Base-by-base conservation (phyloP, 2,329 filamentous ascomycete species). In the Trichothecium roseum region DNA sequence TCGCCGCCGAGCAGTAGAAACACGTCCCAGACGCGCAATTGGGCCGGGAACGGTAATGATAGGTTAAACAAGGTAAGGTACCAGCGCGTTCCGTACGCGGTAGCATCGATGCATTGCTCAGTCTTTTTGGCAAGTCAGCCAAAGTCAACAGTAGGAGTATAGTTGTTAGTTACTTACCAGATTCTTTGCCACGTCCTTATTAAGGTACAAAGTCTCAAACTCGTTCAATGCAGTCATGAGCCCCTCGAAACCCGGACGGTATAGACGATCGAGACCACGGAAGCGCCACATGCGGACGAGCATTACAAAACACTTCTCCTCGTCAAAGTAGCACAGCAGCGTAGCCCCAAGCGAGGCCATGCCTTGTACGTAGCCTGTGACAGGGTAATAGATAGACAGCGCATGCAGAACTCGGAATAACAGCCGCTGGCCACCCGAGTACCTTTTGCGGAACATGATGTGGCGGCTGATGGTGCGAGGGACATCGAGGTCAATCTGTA, bases 11-110 rank as follows among this genome's bases (percentile, higher is more conserved):
- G 74, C 12, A 98, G 75, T 74, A 98, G 86, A 60, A 96, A 96
- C 2, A 95, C 84, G 53, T 98, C 91, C 91, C 91, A 98, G 13
- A 98, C 83, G 33, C 91, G 82, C 26, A 98, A 77, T 57, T 96
- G 91, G 4, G 89, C 88, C 0, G 85, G 74, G 50, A 96, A 98
- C 0, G 91, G 91, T 35, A 98, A 84, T 13, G 86, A 93, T 51
- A 96, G 82, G 59, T 96, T 96, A 70, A 98, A 98, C 8, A 98
- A 68, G 2, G 91, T 98, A 35, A 98, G 69, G 54, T 98, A 98
- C 91, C 91, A 98, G 35, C 88, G 73, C 4, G 89, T 96, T 22
- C 88, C 91, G 53, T 95, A 98, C n/a, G 88, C 81, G 2, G 87
- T 94, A 14, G 85, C 78, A 29, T 85, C 78, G 46, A 98, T 91